phyloP scores from a whole-genome alignment of 257 asterid species.

The Plantago ovata region DNA sequence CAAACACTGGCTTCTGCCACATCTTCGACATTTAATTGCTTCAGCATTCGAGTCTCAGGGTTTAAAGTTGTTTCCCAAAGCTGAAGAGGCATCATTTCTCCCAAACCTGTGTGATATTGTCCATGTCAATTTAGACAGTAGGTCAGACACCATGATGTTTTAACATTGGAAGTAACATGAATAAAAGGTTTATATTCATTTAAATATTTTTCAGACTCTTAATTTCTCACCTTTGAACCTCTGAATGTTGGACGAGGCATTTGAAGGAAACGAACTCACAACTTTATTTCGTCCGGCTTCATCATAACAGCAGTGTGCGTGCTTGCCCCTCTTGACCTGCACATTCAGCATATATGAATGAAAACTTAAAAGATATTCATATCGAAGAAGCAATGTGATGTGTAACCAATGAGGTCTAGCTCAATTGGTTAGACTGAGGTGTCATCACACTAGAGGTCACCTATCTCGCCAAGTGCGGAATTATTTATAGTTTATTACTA shows the following conservation, averaged over 20 bases:
- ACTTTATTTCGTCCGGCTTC: constrained; percentile 66
- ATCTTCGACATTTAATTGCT: constrained; percentile 76
- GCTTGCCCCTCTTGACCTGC: constrained; percentile 94
- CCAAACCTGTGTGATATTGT: constrained; percentile 67
- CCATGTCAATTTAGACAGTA: too few species aligned
- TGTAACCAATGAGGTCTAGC: too few species aligned
- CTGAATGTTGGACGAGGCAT: constrained; percentile 94
- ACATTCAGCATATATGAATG: constrained; percentile 13
- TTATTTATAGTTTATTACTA: too few species aligned
- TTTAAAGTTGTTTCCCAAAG: constrained; percentile 93
- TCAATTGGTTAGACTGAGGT: too few species aligned
- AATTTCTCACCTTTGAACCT: constrained; percentile 76
- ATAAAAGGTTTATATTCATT: too few species aligned
- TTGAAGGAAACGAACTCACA: constrained; percentile 69
- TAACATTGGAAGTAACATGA: too few species aligned
- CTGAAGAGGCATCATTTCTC: constrained; percentile 97
- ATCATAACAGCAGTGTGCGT: constrained; percentile 70
- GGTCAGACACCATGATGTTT: too few species aligned
- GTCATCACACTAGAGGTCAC: too few species aligned
- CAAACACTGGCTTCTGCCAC: constrained; percentile 81
- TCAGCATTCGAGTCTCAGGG: constrained; percentile 75
- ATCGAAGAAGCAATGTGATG: constrained; percentile 35
- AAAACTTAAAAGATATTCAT: constrained; percentile 14
- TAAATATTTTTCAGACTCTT: too few species aligned
- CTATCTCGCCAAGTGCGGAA: too few species aligned